Evolutionary conservation across 1,139 yeast genomes (phyloP), one percentile per base, ranked within the genome.

Genomic region (Scheffersomyces cryptocercus): DNA sequence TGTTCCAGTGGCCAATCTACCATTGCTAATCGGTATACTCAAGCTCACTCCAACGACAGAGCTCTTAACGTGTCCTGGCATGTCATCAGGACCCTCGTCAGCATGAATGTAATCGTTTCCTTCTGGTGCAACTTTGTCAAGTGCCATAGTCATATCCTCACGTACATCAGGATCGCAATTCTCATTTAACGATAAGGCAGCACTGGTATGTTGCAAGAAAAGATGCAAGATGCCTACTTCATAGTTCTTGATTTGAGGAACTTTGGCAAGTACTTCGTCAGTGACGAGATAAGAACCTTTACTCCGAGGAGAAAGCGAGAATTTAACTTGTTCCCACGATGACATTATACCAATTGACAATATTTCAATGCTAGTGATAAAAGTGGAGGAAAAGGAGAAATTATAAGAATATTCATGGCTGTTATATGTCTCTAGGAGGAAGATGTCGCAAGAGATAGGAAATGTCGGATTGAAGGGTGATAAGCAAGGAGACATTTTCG

Each of bases 91-190:
- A 1, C 88, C 95, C 62, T 87, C 95, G 46, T 84, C 91, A 1
- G 74, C 77, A 57, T 86, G 93, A 35, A 79, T 65, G 53, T 82
- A 83, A 37, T 71, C 70, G 45, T 76, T 80, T 38, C 84, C 84
- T 57, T 86, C 93, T 0, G 95, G 95, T 2, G 81, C 88, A 46
- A 85, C 68, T 43, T 81, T 68, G 54, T 82, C 85, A 53, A 87
- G 65, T 1, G 86, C 78, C 29, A 75, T 72, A 12, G 76, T 72
- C 86, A 87, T 75, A 57, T 87, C 95, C 3, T 62, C 65, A 45
- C 91, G 73, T 7, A 87, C 95, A 58, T 84, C 91, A 0, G 89
- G 81, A 56, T 87, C 95, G 68, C 83, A 86, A 59, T 87, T 87
- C 61, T 87, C 95, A 59, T 87, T 87, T 47, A 87, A 65, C 0